These are phyloP conservation scores for Cytospora leucostoma DNA, from an alignment of 2,329 filamentous ascomycete species.

Conservation along the genomic window DNA sequence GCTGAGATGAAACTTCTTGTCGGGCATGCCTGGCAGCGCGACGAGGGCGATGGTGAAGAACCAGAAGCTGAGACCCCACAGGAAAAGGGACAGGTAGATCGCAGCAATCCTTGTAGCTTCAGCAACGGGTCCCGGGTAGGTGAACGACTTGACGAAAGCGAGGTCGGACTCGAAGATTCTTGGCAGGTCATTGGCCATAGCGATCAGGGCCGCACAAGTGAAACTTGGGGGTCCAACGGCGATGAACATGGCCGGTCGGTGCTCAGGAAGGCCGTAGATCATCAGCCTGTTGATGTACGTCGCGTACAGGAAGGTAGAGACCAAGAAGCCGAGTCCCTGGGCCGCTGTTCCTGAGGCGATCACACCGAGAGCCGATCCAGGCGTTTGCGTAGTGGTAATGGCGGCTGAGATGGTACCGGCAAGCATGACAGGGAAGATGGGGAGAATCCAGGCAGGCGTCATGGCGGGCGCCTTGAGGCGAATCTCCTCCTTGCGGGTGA, in stretches of 20 bases:
- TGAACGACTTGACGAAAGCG: slow-evolving; percentile 40
- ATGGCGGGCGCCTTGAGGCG: slow-evolving; percentile 50
- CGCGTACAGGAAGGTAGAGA: slow-evolving; percentile 61
- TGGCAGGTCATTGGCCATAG: slow-evolving; percentile 37
- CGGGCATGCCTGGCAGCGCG: slow-evolving; percentile 34
- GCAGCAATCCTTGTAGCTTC: slow-evolving; percentile 32
- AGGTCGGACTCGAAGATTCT: slow-evolving; percentile 39
- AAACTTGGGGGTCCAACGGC: slow-evolving; percentile 60
- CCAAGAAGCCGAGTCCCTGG: slow-evolving; percentile 61
- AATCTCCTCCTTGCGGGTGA: slow-evolving; percentile 49
- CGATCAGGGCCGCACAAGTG: slow-evolving; percentile 42
- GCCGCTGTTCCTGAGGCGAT: slow-evolving; percentile 59
- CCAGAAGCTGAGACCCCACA: slow-evolving; percentile 66
- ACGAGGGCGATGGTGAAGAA: slow-evolving; percentile 56
- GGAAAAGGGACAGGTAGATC: slow-evolving; percentile 52
- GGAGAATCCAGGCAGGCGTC: slow-evolving; percentile 64
- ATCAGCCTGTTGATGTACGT: slow-evolving; percentile 62
- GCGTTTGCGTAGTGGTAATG: slow-evolving; percentile 51
- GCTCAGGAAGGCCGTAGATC: slow-evolving; percentile 55
- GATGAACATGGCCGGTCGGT: slow-evolving; percentile 65
- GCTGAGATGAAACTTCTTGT: slow-evolving; percentile 43
- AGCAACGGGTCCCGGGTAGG: slow-evolving; percentile 25
- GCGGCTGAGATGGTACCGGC: slow-evolving; percentile 60
- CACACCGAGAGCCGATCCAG: slow-evolving; percentile 52
- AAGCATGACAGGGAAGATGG: slow-evolving; percentile 65